Evolutionary conservation across 1,139 yeast species (phyloP), one percentile per base, ranked within the genome.

Genomic region (Diutina neorugosa): DNA sequence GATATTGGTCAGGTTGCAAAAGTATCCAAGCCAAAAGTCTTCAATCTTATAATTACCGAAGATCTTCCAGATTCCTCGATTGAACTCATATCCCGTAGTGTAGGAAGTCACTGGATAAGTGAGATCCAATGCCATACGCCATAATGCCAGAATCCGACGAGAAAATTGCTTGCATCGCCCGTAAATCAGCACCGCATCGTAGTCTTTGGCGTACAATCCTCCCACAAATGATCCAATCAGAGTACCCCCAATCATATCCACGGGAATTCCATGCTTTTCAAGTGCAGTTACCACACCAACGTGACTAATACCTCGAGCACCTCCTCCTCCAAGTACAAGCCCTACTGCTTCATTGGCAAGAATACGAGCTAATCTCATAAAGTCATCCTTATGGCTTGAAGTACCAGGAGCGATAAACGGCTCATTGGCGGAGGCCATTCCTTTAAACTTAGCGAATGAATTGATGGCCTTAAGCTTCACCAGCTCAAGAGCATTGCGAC

Each of bases 181-280:
- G 65, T 86, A 90, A 41, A 90, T 86, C 0, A 96, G 91, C 6
- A 93, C 96, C 41, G 88, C 70, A 62, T 91, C 96, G 61, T 91
- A 88, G 56, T 93, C 98, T 59, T 82, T 81, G 0, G 98, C 98
- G 63, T 93, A 93, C 21, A 93, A 69, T 0, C 98, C 98, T 19
- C 98, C 98, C 42, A 93, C 89, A 68, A 93, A 89, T 0, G 98
- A 81, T 0, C 98, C 98, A 54, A 93, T 93, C 0, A 97, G 90
- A 0, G 98, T 93, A 4, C 98, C 98, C 0, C 98, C 98, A 54
- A 93, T 81, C 57, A 91, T 74, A 67, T 93, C 98, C 49, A 93
- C 82, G 0, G 98, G 98, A 9, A 93, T 87, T 0, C 97, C 98
- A 55, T 82, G 82, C 59, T 87, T 94, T 65, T 93, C 98, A n/a